Conservation (phyloP, 306 rosid genomes). For the Bauhinia variegata region DNA sequence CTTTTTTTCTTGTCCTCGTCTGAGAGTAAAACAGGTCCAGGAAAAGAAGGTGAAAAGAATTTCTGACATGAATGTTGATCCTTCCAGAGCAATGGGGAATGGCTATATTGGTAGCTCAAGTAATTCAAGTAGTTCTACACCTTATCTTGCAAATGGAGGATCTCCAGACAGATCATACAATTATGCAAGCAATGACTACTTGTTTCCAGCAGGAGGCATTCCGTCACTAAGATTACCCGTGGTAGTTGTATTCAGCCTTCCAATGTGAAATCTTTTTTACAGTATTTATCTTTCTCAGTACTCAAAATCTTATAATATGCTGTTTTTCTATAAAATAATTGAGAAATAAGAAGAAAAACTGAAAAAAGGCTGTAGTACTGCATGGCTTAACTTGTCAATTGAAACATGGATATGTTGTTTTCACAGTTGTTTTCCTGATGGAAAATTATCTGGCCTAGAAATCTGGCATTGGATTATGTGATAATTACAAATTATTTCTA, state of each 20-base stretch:
- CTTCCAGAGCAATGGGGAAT: constrained; percentile 73
- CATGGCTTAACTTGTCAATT: not conserved
- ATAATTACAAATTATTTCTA: not conserved
- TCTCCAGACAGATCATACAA: constrained; percentile 58
- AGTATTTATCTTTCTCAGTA: not conserved
- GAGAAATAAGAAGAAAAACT: constrained; percentile 21
- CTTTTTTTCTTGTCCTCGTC: constrained; percentile 31
- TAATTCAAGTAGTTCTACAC: constrained; percentile 59
- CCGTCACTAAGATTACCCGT: constrained; percentile 75
- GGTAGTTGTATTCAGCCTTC: constrained; percentile 69
- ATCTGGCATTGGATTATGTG: not conserved
- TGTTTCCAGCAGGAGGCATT: constrained; percentile 80
- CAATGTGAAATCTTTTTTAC: not conserved
- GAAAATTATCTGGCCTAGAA: not conserved
- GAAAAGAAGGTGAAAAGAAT: constrained; percentile 97
- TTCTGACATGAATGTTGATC: constrained; percentile 82
- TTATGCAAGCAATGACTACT: constrained; percentile 62
- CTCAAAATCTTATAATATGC: not conserved
- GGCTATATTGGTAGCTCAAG: constrained; percentile 87
- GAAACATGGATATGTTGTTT: not conserved
- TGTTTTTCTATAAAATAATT: not conserved
- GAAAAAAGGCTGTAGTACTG: not conserved
- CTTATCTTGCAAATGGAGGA: constrained; percentile 83
- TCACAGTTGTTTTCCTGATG: no score
- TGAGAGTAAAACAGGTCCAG: constrained; percentile 75